These are phyloP conservation scores for Mucor plumbeus DNA, from an alignment of 371 early-diverging fungal genomes.

Conservation along the genomic window DNA sequence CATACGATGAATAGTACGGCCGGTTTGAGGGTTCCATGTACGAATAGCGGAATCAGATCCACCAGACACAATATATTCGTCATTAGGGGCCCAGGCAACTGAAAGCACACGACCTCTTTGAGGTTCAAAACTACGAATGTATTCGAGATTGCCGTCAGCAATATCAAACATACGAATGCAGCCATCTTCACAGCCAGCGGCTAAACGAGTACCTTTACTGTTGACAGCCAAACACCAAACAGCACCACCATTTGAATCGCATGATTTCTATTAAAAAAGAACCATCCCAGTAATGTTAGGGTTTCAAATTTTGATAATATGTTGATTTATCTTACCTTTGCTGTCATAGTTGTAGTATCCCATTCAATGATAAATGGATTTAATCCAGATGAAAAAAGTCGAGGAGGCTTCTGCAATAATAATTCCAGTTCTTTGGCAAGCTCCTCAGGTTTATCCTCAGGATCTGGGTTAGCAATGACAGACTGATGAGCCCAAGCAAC, in stretches of 20 bases:
- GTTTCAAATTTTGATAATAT: too few relatives aligned
- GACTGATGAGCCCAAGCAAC: slow-evolving; percentile 88
- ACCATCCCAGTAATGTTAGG: too few relatives aligned
- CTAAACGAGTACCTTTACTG: slow-evolving; percentile 75
- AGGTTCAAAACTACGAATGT: slow-evolving; percentile 73
- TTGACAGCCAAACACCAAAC: slow-evolving; percentile 93
- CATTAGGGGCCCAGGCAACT: slow-evolving; percentile 83
- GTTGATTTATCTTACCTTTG: slow-evolving; percentile 55
- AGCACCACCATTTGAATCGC: slow-evolving; percentile 91
- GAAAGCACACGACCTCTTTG: slow-evolving; percentile 81
- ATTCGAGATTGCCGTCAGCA: slow-evolving; percentile 70
- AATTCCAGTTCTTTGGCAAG: slow-evolving; percentile 55
- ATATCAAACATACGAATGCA: slow-evolving; percentile 86
- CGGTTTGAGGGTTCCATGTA: slow-evolving; percentile 72
- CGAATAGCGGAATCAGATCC: slow-evolving; percentile 84
- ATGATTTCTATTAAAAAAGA: slow-evolving; percentile 26
- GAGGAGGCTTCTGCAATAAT: slow-evolving; percentile 63
- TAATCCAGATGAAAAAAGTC: slow-evolving; percentile 88
- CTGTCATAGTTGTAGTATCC: slow-evolving; percentile 75
- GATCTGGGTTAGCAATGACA: slow-evolving; percentile 59
- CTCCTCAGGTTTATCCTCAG: slow-evolving; percentile 62
- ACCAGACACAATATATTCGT: slow-evolving; percentile 78
- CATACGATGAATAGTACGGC: slow-evolving; percentile 68
- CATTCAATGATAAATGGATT: slow-evolving; percentile 90
- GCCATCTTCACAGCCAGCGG: slow-evolving; percentile 95